Evolutionary conservation across 805 yeast genomes (phyloP).

Genomic region (Myxozyma kluyveri): DNA sequence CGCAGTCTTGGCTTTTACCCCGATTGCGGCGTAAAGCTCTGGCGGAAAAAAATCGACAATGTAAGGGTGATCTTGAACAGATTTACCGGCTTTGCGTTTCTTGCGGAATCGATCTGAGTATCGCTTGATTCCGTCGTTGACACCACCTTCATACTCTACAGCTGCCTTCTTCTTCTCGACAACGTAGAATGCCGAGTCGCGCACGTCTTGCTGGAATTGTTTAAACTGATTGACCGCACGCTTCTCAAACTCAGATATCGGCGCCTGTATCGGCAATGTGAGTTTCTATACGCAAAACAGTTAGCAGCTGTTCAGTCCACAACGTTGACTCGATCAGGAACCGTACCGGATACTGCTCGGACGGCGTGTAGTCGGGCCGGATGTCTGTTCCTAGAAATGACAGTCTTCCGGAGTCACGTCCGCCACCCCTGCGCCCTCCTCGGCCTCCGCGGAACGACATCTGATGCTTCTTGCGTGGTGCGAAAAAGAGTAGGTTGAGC

Average conservation of each 20-base stretch:
- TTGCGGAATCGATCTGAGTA: constrained; percentile 30
- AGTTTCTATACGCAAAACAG: constrained; percentile 7
- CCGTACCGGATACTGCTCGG: constrained; percentile 28
- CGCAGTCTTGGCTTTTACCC: constrained; percentile 8
- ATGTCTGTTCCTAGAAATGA: constrained; percentile 19
- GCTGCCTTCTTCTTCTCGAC: constrained; percentile 18
- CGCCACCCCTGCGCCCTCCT: constrained; percentile 27
- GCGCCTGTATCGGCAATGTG: constrained; percentile 20
- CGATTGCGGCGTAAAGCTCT: constrained; percentile 27
- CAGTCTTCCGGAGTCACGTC: constrained; percentile 8
- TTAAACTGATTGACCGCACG: constrained; percentile 23
- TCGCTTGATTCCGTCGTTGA: constrained; percentile 31
- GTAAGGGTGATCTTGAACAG: constrained; percentile 30
- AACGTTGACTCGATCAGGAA: background rate
- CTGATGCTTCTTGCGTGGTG: too few relatives aligned
- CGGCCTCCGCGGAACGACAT: constrained; percentile 30
- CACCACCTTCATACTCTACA: constrained; percentile 28
- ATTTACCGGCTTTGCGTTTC: constrained; percentile 20
- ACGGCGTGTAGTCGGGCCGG: constrained; percentile 26
- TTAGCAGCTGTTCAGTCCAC: background rate
- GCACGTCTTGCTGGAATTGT: constrained; percentile 28
- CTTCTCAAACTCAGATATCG: constrained; percentile 25
- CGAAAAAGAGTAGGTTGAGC: too few relatives aligned
- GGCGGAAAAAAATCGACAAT: constrained; percentile 27
- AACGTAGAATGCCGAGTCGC: constrained; percentile 29